A percentile compares a stretch with the other conserved stretches of the same genome.
Evolutionary conservation across 495 filamentous ascomycete genomes (phyloP).

Genomic region (Astrocystis sublimbata): DNA sequence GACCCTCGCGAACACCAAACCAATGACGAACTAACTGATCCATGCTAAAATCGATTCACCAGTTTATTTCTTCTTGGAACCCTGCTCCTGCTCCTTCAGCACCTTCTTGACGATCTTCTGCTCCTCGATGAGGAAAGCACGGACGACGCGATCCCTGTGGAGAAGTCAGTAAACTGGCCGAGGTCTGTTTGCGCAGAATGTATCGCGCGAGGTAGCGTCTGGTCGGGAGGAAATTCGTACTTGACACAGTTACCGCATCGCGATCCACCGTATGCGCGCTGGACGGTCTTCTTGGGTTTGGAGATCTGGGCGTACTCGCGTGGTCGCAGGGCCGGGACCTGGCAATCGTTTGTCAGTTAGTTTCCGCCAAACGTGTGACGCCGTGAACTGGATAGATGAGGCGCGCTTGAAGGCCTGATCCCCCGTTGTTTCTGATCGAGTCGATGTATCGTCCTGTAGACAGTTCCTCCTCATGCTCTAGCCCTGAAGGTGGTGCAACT

Average conservation of each 20-base stretch:
- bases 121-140: constrained; percentile 99
- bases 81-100: constrained; percentile 73
- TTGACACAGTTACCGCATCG: constrained; percentile 94
- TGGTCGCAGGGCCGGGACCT: constrained; percentile 96
- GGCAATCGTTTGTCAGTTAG: constrained; percentile 14
- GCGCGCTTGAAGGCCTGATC: not conserved
- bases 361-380: not conserved
- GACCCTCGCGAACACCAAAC: constrained; percentile 54
- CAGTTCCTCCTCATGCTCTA: not conserved
- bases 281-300: constrained; percentile 97
- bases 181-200: not conserved
- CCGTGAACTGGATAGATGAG: not conserved
- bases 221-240: too few species aligned
- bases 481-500: constrained; percentile 44
- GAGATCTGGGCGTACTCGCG: constrained; percentile 96
- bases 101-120: constrained; percentile 99
- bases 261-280: constrained; percentile 96
- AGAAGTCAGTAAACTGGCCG: constrained; percentile 5
- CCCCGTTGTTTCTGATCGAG: not conserved
- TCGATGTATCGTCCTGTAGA: too few species aligned
- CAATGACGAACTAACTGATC: constrained; percentile 46
- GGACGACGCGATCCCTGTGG: constrained; percentile 84
- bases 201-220: not conserved
- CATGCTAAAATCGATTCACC: constrained; percentile 31
- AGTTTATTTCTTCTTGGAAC: constrained; percentile 76